Evolutionary conservation across 352 stramenopile species (phyloP).

Genomic region (Phytopythium chamaehyphon): DNA sequence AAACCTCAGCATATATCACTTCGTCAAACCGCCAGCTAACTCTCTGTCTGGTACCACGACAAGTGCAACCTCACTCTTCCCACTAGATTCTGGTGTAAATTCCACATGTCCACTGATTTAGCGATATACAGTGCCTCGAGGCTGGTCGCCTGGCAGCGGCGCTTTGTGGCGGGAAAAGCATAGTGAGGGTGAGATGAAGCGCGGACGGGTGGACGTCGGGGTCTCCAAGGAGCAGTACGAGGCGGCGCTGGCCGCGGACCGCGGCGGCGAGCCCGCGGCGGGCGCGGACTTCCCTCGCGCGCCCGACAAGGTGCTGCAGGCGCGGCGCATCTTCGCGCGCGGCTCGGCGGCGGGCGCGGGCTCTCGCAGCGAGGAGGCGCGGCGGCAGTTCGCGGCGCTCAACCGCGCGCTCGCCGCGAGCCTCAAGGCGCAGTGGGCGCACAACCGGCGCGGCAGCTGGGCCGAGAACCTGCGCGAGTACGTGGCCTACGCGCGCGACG

Average conservation of each 20-base stretch:
- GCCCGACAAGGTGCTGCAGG: conserved; percentile 40
- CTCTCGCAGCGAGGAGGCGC: conserved; percentile 31
- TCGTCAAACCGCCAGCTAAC: no score
- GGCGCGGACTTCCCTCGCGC: conserved; percentile 27
- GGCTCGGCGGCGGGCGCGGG: conserved; percentile 10
- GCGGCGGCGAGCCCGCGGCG: conserved; percentile 1
- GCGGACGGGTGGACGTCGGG: conserved; percentile 55
- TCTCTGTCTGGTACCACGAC: no score
- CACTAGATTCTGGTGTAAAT: no score
- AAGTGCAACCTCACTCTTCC: no score
- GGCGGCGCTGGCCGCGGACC: conserved; percentile 14
- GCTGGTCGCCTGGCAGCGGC: not conserved
- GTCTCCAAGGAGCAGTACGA: conserved; percentile 79
- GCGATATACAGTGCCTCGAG: no score
- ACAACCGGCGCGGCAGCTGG: conserved; percentile 68
- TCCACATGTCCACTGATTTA: no score
- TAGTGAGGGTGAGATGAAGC: conserved; percentile 44
- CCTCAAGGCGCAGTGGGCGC: conserved; percentile 54
- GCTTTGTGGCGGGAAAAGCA: conserved; percentile 6
- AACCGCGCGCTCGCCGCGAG: conserved; percentile 67
- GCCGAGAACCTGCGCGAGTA: conserved; percentile 81
- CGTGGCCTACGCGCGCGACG: conserved; percentile 57
- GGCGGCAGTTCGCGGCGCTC: conserved; percentile 53
- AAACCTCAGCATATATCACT: no score
- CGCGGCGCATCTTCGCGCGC: conserved; percentile 34